A percentile compares a stretch with the other conserved stretches of the same genome.
These are phyloP conservation scores for Pseudozyma pruni DNA, from an alignment of 1,284 basidiomycete species.

Conservation along the genomic window DNA sequence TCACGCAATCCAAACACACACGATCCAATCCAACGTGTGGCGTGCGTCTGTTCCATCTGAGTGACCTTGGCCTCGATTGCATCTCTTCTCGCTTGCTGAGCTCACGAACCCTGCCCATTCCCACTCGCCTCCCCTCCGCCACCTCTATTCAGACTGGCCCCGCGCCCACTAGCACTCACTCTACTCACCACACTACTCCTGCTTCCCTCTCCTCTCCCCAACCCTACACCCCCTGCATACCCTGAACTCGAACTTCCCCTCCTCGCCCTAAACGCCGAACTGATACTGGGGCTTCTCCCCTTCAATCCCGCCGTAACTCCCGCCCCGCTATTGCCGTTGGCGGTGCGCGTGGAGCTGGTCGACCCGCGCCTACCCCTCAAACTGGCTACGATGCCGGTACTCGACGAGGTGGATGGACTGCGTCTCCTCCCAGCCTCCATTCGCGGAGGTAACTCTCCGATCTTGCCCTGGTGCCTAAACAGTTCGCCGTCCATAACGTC, in stretches of 20 bases:
- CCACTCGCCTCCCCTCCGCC: not conserved
- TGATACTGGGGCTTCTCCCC: conserved; percentile 26
- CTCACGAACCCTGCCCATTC: not conserved
- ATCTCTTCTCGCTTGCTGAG: too few relatives aligned
- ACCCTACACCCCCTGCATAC: conserved; percentile 16
- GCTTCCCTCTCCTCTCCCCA: conserved; percentile 17
- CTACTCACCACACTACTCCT: conserved; percentile 27
- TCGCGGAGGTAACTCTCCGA: conserved; percentile 55
- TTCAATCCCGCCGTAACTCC: conserved; percentile 42
- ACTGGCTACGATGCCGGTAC: conserved; percentile 29
- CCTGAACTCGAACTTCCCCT: conserved; percentile 7
- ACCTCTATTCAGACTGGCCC: not conserved
- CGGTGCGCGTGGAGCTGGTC: conserved; percentile 28
- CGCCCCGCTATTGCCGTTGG: not conserved
- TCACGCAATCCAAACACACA: not conserved
- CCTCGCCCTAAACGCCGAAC: conserved; percentile 19
- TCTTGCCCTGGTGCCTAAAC: conserved; percentile 58
- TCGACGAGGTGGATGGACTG: conserved; percentile 12
- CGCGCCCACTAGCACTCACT: conserved; percentile 7
- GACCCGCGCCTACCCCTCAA: conserved; percentile 26
- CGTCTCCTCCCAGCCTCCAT: conserved; percentile 16
- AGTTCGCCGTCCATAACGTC: conserved; percentile 48
- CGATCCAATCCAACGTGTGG: too few relatives aligned
- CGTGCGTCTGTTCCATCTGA: too few relatives aligned
- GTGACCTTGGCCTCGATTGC: too few relatives aligned